Conservation (phyloP, 1,139 yeast species). For the Wickerhamomyces sp. region DNA sequence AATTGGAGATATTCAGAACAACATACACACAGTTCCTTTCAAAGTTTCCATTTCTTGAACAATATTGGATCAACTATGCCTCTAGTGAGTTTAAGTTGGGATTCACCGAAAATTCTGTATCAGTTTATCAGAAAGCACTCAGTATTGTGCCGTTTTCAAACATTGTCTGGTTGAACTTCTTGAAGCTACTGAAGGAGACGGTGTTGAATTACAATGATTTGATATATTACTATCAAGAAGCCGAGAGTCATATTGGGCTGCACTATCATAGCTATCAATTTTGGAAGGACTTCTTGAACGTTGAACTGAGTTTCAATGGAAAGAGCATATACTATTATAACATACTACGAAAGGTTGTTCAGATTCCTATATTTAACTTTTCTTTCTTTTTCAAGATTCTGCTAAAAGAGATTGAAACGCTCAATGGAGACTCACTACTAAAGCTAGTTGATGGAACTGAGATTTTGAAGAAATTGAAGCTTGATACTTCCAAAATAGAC, state of each 20-base stretch:
- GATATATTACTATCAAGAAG: constrained; percentile 51
- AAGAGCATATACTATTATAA: constrained; percentile 36
- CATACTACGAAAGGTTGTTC: constrained; percentile 56
- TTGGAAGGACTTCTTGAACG: constrained; percentile 66
- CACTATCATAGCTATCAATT: constrained; percentile 74
- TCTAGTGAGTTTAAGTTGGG: constrained; percentile 60
- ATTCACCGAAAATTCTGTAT: constrained; percentile 41
- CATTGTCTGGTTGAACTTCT: constrained; percentile 69
- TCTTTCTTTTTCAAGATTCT: constrained; percentile 50
- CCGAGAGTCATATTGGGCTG: constrained; percentile 58
- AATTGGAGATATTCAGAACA: constrained; percentile 39
- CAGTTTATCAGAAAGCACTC: constrained; percentile 53
- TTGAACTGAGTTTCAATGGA: constrained; percentile 38
- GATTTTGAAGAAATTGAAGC: constrained; percentile 26
- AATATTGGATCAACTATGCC: constrained; percentile 80
- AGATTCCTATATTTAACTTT: constrained; percentile 75
- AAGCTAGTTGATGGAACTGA: constrained; percentile 26
- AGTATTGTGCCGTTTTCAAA: constrained; percentile 48
- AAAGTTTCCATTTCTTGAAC: constrained; percentile 65
- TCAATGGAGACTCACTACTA: constrained; percentile 27
- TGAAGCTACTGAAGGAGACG: constrained; percentile 48
- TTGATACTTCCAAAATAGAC: constrained; percentile 17
- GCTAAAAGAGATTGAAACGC: constrained; percentile 37
- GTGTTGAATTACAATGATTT: constrained; percentile 28
- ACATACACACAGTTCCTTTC: constrained; percentile 54